phyloP scores from a whole-genome alignment of 139 green algal genomes.

The Desmodesmus armatus region DNA sequence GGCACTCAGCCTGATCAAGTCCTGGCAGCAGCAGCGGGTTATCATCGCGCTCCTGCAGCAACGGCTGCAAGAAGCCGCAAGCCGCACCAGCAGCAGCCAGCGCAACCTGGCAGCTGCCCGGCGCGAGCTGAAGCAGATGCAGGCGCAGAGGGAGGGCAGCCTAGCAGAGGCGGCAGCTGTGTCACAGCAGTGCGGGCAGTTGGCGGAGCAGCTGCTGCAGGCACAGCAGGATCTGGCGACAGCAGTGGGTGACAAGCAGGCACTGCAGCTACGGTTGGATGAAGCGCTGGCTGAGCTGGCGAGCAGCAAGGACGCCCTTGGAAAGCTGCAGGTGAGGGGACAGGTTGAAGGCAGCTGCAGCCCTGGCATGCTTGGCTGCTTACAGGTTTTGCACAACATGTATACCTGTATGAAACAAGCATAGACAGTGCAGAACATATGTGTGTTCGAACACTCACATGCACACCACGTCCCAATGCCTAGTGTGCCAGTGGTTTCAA shows the following conservation, averaged over 20 bases:
- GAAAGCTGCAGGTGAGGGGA: too few species aligned
- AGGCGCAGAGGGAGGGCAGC: neutral
- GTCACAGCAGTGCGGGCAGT: neutral
- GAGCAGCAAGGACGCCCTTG: neutral
- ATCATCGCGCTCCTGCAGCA: constrained; percentile 31
- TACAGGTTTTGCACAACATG: too few species aligned
- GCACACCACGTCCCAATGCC: too few species aligned
- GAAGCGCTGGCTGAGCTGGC: neutral
- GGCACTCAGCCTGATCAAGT: neutral
- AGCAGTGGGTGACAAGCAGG: neutral
- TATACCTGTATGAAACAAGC: too few species aligned
- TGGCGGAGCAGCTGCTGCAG: neutral
- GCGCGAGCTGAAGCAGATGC: neutral
- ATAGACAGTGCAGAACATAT: too few species aligned
- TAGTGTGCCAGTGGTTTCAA: too few species aligned
- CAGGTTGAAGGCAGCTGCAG: too few species aligned
- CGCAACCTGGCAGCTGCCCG: neutral
- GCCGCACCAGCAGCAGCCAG: neutral
- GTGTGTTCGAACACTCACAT: too few species aligned
- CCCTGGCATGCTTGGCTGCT: too few species aligned
- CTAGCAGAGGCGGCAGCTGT: constrained; percentile 7
- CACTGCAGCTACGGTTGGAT: constrained; percentile 1
- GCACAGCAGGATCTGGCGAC: neutral
- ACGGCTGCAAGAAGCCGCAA: neutral
- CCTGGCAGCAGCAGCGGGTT: constrained; percentile 31